Conservation (phyloP, 306 rosid genomes). For the Quercus alba region DNA sequence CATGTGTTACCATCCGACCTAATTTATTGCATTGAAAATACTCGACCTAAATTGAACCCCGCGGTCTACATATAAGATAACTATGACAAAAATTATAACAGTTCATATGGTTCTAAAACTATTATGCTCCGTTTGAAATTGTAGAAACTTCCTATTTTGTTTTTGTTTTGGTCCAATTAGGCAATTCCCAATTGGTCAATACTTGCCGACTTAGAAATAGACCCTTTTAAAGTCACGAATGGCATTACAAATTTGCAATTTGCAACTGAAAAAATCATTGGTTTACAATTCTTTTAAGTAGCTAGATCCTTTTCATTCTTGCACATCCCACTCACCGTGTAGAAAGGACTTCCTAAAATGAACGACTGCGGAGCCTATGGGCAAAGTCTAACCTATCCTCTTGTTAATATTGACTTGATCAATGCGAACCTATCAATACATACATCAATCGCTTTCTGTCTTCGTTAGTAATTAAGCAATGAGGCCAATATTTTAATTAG, state of each 20-base stretch:
- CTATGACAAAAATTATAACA: too few species aligned
- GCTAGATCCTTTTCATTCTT: background rate
- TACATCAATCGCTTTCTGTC: background rate
- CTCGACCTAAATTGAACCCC: rapidly evolving
- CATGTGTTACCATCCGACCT: rapidly evolving
- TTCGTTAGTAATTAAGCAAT: background rate
- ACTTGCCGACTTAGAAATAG: background rate
- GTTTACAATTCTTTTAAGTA: background rate
- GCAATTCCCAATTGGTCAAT: background rate
- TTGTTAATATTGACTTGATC: background rate
- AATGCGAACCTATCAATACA: background rate
- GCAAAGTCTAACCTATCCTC: background rate
- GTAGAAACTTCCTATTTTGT: too few species aligned
- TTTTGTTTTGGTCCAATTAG: background rate
- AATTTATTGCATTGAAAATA: rapidly evolving
- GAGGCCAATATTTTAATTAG: background rate
- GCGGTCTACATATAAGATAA: rapidly evolving
- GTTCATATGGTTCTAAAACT: too few species aligned
- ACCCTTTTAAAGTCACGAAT: background rate
- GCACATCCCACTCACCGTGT: background rate
- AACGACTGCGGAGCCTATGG: background rate
- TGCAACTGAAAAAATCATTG: background rate
- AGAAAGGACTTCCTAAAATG: background rate
- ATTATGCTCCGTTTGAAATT: rapidly evolving
- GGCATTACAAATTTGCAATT: background rate